Evolutionary conservation across 352 stramenopile genomes (phyloP).

Genomic region (Globisporangium radiosum): DNA sequence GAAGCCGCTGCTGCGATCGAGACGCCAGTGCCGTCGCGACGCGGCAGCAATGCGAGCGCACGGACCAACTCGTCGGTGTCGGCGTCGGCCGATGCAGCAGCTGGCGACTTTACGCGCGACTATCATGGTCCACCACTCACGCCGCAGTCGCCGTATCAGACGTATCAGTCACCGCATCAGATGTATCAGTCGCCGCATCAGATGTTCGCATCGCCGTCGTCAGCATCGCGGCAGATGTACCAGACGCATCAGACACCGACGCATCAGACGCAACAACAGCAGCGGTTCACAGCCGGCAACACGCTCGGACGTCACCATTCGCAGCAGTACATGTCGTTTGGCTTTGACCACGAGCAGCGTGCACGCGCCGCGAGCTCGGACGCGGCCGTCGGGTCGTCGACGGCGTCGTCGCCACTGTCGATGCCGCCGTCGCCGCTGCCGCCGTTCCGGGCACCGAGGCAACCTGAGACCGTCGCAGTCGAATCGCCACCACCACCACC

Average conservation of each 20-base stretch:
- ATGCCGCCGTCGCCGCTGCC: background rate
- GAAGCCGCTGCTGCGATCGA: background rate
- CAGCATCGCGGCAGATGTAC: too few species aligned
- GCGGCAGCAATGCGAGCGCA: background rate
- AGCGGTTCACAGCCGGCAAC: conserved; percentile 4
- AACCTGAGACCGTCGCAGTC: background rate
- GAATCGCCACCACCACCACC: background rate
- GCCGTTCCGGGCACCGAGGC: background rate
- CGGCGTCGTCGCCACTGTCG: background rate
- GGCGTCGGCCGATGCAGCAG: background rate
- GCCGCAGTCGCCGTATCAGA: conserved; percentile 8
- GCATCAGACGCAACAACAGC: conserved; percentile 9
- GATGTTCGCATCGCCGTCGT: too few species aligned
- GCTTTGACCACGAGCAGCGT: conserved; percentile 9
- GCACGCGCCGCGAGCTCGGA: conserved; percentile 12
- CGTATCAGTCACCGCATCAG: conserved; percentile 10
- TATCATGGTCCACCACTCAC: background rate
- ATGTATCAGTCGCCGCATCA: background rate
- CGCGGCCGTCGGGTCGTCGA: background rate
- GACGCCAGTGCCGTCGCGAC: background rate
- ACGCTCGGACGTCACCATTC: conserved; percentile 12
- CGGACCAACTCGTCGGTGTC: background rate
- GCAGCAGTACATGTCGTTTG: conserved; percentile 12
- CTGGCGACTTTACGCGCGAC: conserved; percentile 14
- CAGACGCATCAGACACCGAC: too few species aligned